Evolutionary conservation across 164 flowering plant genomes (phyloP).

Genomic region (Umbilicus rupestris): DNA sequence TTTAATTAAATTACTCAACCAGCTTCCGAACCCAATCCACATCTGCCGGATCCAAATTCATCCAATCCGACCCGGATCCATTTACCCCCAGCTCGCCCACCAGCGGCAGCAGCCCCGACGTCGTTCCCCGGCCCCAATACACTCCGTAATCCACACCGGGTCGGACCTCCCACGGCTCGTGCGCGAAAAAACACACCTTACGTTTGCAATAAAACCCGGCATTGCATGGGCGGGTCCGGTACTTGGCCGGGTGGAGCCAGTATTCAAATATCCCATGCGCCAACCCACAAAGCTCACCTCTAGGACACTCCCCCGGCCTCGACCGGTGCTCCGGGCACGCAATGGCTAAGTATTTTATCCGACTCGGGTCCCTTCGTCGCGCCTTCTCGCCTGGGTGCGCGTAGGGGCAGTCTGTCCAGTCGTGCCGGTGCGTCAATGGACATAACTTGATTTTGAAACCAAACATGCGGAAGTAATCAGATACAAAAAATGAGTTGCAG

Average conservation of each 20-base stretch:
- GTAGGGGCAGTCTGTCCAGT: constrained; percentile 56
- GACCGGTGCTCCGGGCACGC: constrained; percentile 29
- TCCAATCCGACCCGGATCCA: neutral
- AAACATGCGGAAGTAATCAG: constrained; percentile 44
- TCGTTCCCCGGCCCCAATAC: neutral
- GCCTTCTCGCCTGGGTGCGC: constrained; percentile 54
- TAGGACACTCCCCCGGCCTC: constrained; percentile 22
- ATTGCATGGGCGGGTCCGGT: constrained; percentile 51
- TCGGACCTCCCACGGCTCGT: constrained; percentile 38
- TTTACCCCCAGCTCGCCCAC: neutral
- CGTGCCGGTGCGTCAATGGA: constrained; percentile 26
- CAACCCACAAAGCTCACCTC: constrained; percentile 36
- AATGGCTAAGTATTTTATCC: constrained; percentile 22
- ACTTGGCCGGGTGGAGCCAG: constrained; percentile 15
- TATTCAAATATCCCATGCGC: constrained; percentile 45
- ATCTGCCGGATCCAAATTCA: neutral
- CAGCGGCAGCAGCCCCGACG: neutral
- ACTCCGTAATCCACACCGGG: constrained; percentile 14
- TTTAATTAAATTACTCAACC: constrained; percentile 3
- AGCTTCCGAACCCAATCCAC: constrained; percentile 1
- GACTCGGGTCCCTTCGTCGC: constrained; percentile 39
- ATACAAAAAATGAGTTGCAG: constrained; percentile 12
- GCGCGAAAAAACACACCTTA: constrained; percentile 65
- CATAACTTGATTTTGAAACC: constrained; percentile 39
- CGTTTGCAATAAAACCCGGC: constrained; percentile 37